These are phyloP conservation scores for Penicillium sp. DNA, from an alignment of 2,329 filamentous ascomycete genomes.

Conservation along the genomic window DNA sequence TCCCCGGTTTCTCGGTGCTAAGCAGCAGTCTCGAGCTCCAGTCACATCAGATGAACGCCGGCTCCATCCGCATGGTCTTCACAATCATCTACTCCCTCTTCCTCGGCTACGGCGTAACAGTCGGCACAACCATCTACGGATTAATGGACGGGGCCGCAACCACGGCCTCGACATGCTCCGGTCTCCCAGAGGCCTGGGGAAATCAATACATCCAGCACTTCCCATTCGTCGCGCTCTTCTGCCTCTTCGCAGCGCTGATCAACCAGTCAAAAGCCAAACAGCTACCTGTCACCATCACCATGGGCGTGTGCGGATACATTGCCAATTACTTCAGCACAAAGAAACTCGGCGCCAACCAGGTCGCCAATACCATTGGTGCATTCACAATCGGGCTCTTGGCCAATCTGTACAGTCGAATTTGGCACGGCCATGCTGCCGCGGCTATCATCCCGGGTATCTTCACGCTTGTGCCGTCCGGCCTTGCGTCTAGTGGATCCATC, in stretches of 20 bases:
- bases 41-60: conserved; percentile 66
- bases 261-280: conserved; percentile 80
- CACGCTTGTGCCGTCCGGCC: conserved; percentile 61
- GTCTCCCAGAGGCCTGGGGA: conserved; percentile 47
- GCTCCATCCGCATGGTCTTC: conserved; percentile 49
- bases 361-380: conserved; percentile 75
- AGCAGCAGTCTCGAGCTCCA: conserved; percentile 65
- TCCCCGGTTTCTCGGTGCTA: conserved; percentile 66
- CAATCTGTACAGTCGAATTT: conserved; percentile 70
- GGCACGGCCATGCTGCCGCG: conserved; percentile 78
- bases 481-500: conserved; percentile 58
- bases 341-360: conserved; percentile 69
- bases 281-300: conserved; percentile 70
- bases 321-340: conserved; percentile 48
- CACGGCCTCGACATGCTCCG: conserved; percentile 45
- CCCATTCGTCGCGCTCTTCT: conserved; percentile 72
- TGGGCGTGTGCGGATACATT: conserved; percentile 69
- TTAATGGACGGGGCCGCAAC: conserved; percentile 58
- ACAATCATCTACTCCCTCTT: conserved; percentile 71
- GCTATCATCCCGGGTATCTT: conserved; percentile 87
- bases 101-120: conserved; percentile 70
- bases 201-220: conserved; percentile 57
- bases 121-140: conserved; percentile 64
- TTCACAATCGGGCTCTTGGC: conserved; percentile 74
- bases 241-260: conserved; percentile 72